Conservation (phyloP, 352 stramenopile species). For the Phytophthora niederhauseri region DNA sequence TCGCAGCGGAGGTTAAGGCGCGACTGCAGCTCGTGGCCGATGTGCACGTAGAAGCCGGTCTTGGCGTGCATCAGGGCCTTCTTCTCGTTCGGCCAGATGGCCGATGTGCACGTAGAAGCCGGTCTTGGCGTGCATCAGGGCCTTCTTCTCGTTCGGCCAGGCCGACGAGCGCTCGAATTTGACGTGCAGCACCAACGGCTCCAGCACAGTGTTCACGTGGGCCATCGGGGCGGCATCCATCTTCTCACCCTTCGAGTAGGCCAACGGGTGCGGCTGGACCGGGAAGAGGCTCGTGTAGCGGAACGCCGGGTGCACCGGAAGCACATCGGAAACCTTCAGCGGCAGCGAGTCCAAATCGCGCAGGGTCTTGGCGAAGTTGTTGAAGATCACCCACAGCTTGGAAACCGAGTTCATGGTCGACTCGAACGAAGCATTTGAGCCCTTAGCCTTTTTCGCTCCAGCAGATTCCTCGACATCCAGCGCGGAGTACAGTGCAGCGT, state of each 20-base stretch:
- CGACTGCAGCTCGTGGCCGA: constrained; percentile 81
- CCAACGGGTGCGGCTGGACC: constrained; percentile 84
- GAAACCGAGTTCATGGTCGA: constrained; percentile 80
- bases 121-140: constrained; percentile 83
- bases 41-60: constrained; percentile 90
- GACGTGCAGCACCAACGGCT: constrained; percentile 73
- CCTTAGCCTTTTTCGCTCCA: constrained; percentile 43
- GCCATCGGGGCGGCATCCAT: constrained; percentile 54
- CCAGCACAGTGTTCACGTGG: constrained; percentile 77
- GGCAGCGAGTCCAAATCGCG: constrained; percentile 82
- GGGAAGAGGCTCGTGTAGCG: constrained; percentile 89
- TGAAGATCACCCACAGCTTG: constrained; percentile 83
- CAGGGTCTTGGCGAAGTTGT: constrained; percentile 78
- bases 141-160: constrained; percentile 86
- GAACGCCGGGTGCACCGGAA: constrained; percentile 80
- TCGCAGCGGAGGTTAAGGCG: constrained; percentile 68
- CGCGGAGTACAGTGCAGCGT: constrained; percentile 66
- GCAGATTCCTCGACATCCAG: constrained; percentile 66
- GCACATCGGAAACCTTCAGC: constrained; percentile 85
- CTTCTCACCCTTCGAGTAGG: constrained; percentile 77
- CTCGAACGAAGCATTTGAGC: constrained; percentile 57
- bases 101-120: constrained; percentile 91
- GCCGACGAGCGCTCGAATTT: constrained; percentile 87
- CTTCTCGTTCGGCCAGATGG: constrained; percentile 87
- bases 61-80: constrained; percentile 83